phyloP scores from a whole-genome alignment of 139 green algal genomes.

The Micractinium conductrix region DNA sequence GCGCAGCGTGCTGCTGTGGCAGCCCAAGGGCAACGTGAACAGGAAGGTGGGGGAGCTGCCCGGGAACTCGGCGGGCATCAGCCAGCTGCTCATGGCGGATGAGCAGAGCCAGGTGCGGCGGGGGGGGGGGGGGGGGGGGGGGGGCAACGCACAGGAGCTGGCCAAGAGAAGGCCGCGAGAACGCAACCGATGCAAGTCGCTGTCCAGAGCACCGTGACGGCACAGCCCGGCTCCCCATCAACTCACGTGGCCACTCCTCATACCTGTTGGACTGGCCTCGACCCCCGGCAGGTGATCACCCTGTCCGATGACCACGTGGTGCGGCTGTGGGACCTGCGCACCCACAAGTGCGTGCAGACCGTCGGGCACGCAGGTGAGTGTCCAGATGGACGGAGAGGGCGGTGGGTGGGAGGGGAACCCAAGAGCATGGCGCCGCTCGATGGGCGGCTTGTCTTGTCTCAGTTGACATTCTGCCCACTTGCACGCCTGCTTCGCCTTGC shows the following conservation, averaged over 20 bases:
- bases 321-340: constrained; percentile 87
- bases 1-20: constrained; percentile 83
- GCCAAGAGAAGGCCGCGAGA: neutral
- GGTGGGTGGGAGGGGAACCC: neutral
- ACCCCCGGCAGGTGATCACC: constrained; percentile 55
- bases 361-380: constrained; percentile 40
- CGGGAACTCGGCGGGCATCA: constrained; percentile 76
- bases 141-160: neutral
- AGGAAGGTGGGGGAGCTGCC: constrained; percentile 47
- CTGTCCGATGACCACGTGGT: constrained; percentile 75
- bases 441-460: neutral
- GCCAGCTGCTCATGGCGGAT: constrained; percentile 70
- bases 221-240: neutral
- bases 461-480: neutral
- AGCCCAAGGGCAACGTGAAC: constrained; percentile 47
- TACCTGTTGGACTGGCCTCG: neutral
- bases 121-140: neutral
- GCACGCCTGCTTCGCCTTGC: constrained; percentile 21
- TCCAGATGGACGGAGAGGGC: neutral
- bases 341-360: constrained; percentile 82
- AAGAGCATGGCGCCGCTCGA: neutral
- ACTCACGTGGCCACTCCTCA: neutral
- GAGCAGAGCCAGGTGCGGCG: constrained; percentile 45
- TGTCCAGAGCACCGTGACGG: neutral
- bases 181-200: neutral